Base-by-base conservation (phyloP, 805 yeast species). In the Candida glaebosa region DNA sequence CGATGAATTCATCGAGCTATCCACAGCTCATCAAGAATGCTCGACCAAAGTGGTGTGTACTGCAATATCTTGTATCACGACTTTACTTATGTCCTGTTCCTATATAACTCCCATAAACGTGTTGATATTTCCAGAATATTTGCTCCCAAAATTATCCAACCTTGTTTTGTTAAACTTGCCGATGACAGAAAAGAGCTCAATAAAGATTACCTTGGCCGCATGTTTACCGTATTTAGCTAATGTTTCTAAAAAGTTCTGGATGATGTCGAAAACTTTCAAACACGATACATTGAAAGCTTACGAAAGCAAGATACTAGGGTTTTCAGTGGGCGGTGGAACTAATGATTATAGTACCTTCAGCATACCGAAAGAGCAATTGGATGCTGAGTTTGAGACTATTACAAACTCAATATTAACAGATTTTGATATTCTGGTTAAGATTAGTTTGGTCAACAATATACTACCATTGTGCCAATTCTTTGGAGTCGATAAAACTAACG, bases 401-500 rank as follows among this genome's bases (percentile, higher is more conserved):
- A 71, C 89, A 0, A 72, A 82, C 16, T 64, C 74, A 1, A 58
- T 91, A 4, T 64, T 93, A 35, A 86, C 95, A 0, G 96, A 89
- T 54, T 64, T 71, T 4, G 79, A 76, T 41, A 60, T 83, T 0
- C 66, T 69, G 38, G 96, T 90, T 0, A 79, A 84, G 44, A 75
- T 86, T 30, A 74, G 93, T 0, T 61, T 93, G 6, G 66, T 93
- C 36, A 65, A 73, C 33, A 79, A 86, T 45, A 82, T 90, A n/a
- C 66, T 84, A 5, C 86, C 89, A 0, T 60, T 93, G 3, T 87
- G 96, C 51, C 71, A 81, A 7, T 85, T 84, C 44, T 82, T 93
- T 56, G 96, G 96, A 0, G 80, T 83, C 41, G 95, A 87, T 41
- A 86, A 81, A 50, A 84, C 96, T 0, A 90, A 87, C 54, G 98